Evolutionary conservation across 495 filamentous ascomycete species (phyloP).

Genomic region (Lasiosphaeria miniovina): DNA sequence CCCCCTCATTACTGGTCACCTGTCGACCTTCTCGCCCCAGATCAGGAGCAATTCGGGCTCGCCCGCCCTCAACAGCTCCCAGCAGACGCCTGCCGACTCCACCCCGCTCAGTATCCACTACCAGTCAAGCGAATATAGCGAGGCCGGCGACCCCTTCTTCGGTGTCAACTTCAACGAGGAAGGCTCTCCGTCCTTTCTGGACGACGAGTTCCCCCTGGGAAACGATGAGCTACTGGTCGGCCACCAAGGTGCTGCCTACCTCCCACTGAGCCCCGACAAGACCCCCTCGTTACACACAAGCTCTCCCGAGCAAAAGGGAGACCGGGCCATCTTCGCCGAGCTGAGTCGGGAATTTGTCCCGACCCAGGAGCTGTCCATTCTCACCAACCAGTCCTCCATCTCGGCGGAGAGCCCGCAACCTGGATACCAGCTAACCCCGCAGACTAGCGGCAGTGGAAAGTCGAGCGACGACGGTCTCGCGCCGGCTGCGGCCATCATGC

Average conservation of each 20-base stretch:
- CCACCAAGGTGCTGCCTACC: slow-evolving; percentile 12
- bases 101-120: slow-evolving; percentile 37
- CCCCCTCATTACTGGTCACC: slow-evolving; percentile 27
- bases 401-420: slow-evolving; percentile 29
- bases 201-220: slow-evolving; percentile 17
- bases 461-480: slow-evolving; percentile 47
- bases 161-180: slow-evolving; percentile 36
- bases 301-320: slow-evolving; percentile 24
- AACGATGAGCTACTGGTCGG: slow-evolving; percentile 10
- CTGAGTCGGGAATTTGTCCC: slow-evolving; percentile 15
- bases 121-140: slow-evolving; percentile 41
- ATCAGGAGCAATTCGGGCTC: slow-evolving; percentile 38
- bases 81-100: slow-evolving; percentile 42
- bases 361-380: slow-evolving; percentile 23
- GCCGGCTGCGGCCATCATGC: slow-evolving; percentile 34
- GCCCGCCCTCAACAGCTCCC: slow-evolving; percentile 32
- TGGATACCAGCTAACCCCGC: slow-evolving; percentile 44
- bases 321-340: slow-evolving; percentile 17
- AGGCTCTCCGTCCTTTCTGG: slow-evolving; percentile 37
- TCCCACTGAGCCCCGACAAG: slow-evolving; percentile 35
- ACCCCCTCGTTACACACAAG: slow-evolving; percentile 30
- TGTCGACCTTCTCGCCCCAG: slow-evolving; percentile 42
- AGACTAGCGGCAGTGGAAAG: slow-evolving; percentile 44
- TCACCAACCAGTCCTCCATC: slow-evolving; percentile 26
- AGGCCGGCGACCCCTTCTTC: slow-evolving; percentile 42